Evolutionary conservation across 1,284 basidiomycete genomes (phyloP).

Genomic region (Marasmius oreades): DNA sequence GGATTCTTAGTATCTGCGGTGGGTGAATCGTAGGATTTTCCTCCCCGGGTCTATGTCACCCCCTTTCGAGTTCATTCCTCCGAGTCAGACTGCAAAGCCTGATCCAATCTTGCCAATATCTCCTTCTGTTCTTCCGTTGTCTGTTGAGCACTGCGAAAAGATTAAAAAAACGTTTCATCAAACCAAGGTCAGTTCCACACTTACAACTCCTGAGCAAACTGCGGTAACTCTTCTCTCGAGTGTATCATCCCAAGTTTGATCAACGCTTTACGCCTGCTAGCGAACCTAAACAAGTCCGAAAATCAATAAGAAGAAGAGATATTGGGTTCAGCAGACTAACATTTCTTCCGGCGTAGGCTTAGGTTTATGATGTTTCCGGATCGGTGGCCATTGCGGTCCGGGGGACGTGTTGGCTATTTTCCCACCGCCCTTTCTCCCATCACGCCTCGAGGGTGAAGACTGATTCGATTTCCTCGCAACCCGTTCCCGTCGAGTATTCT

Average conservation of each 20-base stretch:
- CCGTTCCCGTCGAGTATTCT: constrained; percentile 24
- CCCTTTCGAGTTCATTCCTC: neutral
- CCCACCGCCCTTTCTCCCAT: constrained; percentile 8
- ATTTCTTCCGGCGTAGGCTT: constrained; percentile 44
- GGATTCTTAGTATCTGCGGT: no score
- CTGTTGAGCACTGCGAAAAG: constrained; percentile 35
- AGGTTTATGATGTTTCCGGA: constrained; percentile 52
- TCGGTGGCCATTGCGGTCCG: constrained; percentile 60
- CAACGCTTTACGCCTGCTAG: constrained; percentile 4
- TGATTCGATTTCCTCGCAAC: constrained; percentile 23
- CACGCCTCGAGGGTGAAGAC: constrained; percentile 6
- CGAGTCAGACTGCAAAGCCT: neutral
- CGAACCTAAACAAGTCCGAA: neutral
- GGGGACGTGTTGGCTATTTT: constrained; percentile 24
- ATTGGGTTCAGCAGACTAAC: constrained; percentile 32
- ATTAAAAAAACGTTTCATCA: constrained; percentile 9
- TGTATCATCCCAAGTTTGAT: constrained; percentile 57
- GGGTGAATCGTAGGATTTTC: no score
- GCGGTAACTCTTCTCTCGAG: constrained; percentile 42
- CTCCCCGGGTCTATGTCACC: no score
- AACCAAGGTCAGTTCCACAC: no score
- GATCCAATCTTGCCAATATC: constrained; percentile 41
- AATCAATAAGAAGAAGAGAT: neutral
- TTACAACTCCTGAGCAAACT: constrained; percentile 63
- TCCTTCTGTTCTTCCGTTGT: constrained; percentile 37